These are phyloP conservation scores for Aureobasidium lini DNA, from an alignment of 2,329 filamentous ascomycete species.

Conservation along the genomic window DNA sequence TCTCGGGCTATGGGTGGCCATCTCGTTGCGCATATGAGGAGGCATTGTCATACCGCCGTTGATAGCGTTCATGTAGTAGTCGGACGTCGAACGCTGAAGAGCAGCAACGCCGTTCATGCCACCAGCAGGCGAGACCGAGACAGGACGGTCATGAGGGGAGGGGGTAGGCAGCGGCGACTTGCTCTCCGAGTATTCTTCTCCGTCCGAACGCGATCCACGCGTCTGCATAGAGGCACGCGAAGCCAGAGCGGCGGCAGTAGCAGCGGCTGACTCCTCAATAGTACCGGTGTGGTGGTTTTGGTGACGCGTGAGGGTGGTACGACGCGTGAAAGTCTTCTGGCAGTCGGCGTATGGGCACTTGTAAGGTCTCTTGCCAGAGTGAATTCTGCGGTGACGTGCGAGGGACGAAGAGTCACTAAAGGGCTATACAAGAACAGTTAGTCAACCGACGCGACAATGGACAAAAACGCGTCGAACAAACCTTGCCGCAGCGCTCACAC, in stretches of 20 bases:
- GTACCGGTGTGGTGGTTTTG: slow-evolving; percentile 95
- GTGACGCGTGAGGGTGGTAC: slow-evolving; percentile 89
- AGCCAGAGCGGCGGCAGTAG: slow-evolving; percentile 79
- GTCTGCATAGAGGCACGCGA: slow-evolving; percentile 37
- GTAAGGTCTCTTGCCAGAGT: slow-evolving; percentile 92
- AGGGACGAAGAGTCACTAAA: slow-evolving; percentile 96
- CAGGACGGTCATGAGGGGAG: slow-evolving; percentile 69
- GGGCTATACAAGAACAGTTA: slow-evolving; percentile 47
- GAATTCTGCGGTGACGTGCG: slow-evolving; percentile 86
- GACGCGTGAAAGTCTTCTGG: slow-evolving; percentile 95
- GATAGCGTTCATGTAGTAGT: slow-evolving; percentile 74
- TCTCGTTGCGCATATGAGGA: slow-evolving; percentile 70
- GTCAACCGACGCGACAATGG: slow-evolving; percentile 10
- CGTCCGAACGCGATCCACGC: slow-evolving; percentile 58
- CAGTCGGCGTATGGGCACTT: slow-evolving; percentile 97
- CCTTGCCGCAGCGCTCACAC: slow-evolving; percentile 95
- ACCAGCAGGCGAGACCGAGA: slow-evolving; percentile 72
- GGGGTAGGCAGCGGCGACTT: slow-evolving; percentile 72
- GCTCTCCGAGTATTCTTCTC: slow-evolving; percentile 58
- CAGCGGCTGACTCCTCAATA: slow-evolving; percentile 84
- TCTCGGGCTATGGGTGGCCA: slow-evolving; percentile 62
- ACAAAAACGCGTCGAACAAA: slow-evolving; percentile 36
- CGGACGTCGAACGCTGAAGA: slow-evolving; percentile 60
- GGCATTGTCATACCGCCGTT: slow-evolving; percentile 54
- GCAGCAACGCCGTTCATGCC: slow-evolving; percentile 63